These are phyloP conservation scores for Dioscorea alata DNA, from an alignment of 106 monocot species.

Conservation along the genomic window DNA sequence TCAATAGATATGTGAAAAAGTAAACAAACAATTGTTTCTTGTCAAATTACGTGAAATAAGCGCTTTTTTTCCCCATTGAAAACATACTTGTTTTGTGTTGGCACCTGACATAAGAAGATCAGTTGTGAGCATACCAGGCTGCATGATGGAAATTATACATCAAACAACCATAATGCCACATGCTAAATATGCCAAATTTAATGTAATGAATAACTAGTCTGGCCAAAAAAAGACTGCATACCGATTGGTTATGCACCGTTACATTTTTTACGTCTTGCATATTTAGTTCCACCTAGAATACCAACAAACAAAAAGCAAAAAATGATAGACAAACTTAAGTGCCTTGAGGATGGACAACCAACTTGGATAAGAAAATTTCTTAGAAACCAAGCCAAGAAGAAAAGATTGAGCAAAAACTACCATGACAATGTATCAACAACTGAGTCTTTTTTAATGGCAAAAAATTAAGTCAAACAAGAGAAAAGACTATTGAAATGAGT, in stretches of 20 bases:
- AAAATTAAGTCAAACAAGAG: too few relatives aligned
- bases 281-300: slow-evolving; percentile 72
- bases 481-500: too few relatives aligned
- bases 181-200: not conserved
- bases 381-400: too few relatives aligned
- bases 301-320: not conserved
- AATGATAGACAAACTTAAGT: too few relatives aligned
- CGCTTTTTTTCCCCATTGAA: not conserved
- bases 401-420: too few relatives aligned
- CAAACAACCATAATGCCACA: not conserved
- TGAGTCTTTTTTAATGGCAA: too few relatives aligned
- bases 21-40: too few relatives aligned
- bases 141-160: slow-evolving; percentile 12
- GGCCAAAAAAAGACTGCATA: slow-evolving; percentile 13
- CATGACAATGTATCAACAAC: too few relatives aligned
- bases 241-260: slow-evolving; percentile 89
- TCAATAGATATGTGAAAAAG: not conserved
- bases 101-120: slow-evolving; percentile 99
- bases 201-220: not conserved
- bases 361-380: too few relatives aligned
- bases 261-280: slow-evolving; percentile 97
- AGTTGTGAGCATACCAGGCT: slow-evolving; percentile 99
- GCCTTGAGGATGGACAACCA: too few relatives aligned
- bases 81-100: slow-evolving; percentile 78
- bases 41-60: not conserved